Evolutionary conservation across 352 stramenopile genomes (phyloP), one percentile per base, ranked within the genome.

Genomic region (Globisporangium uncinulatum): DNA sequence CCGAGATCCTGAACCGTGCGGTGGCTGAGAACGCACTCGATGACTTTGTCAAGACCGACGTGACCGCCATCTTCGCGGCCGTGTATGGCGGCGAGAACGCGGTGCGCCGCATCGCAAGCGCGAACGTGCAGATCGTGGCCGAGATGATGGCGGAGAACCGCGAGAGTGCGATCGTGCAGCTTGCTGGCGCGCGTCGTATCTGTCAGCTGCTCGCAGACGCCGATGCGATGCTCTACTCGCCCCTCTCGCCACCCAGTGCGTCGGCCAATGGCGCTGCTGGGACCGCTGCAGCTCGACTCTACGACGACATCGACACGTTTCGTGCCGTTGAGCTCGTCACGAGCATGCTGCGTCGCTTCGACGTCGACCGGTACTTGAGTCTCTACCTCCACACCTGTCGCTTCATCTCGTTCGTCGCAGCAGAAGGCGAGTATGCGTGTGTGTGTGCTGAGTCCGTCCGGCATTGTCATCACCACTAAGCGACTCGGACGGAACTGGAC

Each of bases 41-140:
- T 48, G 73, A 86, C 48, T 89, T 87, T 47, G 72, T 92, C 13
- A 71, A 82, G 59, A 81, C 82, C 37, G 78, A 91, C 36, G 79
- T 91, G 54, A 84, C 88, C 56, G 78, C 77, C 48, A 86, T 91
- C 46, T 89, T 91, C 61, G 68, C 69, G 3, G 67, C 72, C 14
- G 72, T 89, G 20, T 91, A 83, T 42, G 81, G 77, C 20, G 81
- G 81, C 32, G 76, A 83, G 10, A 83, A 89, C 48, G 80, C 81
- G 14, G 76, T 91, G n/a, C 56, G 69, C 11, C 76, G 81, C 36
- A 87, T 91, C 47, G 66, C 62, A 0, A 74, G 84, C 50, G 77
- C 70, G 49, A 78, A 76, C 32, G 66, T 88, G 9, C 61, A 72
- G 6, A 65, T 74, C 44, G 67, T 75, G 13, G 70, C 83, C 41